phyloP scores from a whole-genome alignment of 495 filamentous ascomycete genomes.

The Glutinoglossum americanum region DNA sequence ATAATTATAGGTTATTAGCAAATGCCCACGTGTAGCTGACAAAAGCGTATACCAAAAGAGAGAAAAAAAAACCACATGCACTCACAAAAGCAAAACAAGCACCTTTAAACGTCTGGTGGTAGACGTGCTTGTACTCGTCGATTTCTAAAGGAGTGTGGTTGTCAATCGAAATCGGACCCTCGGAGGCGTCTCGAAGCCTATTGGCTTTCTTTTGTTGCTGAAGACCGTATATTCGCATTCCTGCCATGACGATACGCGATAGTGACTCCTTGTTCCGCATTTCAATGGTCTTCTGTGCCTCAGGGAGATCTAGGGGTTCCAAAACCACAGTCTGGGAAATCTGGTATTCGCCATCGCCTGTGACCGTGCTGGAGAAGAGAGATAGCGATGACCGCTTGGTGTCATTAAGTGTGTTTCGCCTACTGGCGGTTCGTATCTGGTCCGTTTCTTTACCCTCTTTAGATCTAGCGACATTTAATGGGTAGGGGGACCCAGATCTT shows the following conservation, averaged over 20 bases:
- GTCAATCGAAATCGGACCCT: constrained; percentile 2
- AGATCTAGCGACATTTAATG: background rate
- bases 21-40: too few relatives aligned
- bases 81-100: constrained; percentile 31
- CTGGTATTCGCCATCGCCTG: constrained; percentile 13
- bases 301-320: background rate
- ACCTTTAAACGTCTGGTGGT: constrained; percentile 42
- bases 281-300: constrained; percentile 17
- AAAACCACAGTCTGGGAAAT: background rate
- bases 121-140: constrained; percentile 43
- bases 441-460: background rate
- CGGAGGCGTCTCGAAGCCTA: constrained; percentile 4
- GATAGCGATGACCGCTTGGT: constrained; percentile 9
- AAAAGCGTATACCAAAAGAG: too few relatives aligned
- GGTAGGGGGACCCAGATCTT: background rate
- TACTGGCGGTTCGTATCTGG: background rate
- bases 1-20: too few relatives aligned
- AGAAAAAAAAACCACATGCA: background rate
- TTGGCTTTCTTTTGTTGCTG: constrained; percentile 22
- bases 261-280: constrained; percentile 23
- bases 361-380: constrained; percentile 9
- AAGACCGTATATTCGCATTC: constrained; percentile 41
- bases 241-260: constrained; percentile 29
- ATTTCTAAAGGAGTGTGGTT: constrained; percentile 15
- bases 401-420: background rate